Percentiles rank a stretch among this genome's conserved stretches.
phyloP scores from a whole-genome alignment of 768 basidiomycete species.

The Macrolepiota albuminosa region DNA sequence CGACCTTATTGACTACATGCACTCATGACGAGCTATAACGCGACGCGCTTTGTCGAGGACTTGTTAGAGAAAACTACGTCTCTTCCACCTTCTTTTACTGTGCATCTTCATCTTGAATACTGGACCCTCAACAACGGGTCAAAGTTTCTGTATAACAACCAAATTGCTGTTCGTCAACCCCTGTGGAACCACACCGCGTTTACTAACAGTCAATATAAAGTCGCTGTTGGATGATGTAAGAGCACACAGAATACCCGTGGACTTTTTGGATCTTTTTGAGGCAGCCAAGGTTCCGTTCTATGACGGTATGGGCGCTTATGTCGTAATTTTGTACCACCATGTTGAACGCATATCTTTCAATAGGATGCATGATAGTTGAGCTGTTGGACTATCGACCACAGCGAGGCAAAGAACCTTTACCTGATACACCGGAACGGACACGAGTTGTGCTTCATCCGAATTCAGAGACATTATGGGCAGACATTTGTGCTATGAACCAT shows the following conservation, averaged over 20 bases:
- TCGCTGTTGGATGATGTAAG: constrained; percentile 80
- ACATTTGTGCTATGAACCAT: constrained; percentile 67
- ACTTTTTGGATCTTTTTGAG: constrained; percentile 81
- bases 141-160: constrained; percentile 79
- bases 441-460: constrained; percentile 77
- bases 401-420: constrained; percentile 48
- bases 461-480: constrained; percentile 73
- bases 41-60: constrained; percentile 58
- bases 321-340: not conserved
- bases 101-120: constrained; percentile 73
- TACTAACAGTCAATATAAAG: constrained; percentile 29
- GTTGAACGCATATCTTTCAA: not conserved
- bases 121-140: constrained; percentile 81
- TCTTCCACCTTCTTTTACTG: constrained; percentile 68
- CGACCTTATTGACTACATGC: constrained; percentile 15
- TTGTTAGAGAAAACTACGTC: constrained; percentile 53
- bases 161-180: constrained; percentile 48
- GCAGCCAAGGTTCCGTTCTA: constrained; percentile 72
- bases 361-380: constrained; percentile 85
- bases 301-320: constrained; percentile 50
- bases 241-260: constrained; percentile 78
- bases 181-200: not conserved
- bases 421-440: constrained; percentile 55
- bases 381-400: constrained; percentile 71
- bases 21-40: constrained; percentile 69